Evolutionary conservation across 768 basidiomycete species (phyloP).

Genomic region (Boletus pseudopeckii): DNA sequence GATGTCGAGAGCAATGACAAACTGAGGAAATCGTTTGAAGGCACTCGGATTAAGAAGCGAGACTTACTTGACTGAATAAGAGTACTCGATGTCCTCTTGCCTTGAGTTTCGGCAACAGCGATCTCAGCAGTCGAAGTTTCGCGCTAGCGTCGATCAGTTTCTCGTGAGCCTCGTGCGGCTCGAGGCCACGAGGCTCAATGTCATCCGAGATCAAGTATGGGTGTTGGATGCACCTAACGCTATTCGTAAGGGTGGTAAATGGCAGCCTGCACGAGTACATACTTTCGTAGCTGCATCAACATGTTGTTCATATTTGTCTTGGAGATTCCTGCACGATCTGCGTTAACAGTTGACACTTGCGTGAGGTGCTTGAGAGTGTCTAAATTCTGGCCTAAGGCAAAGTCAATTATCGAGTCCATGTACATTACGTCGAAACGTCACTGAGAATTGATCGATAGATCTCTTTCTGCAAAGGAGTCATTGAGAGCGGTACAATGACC

Average conservation of each 20-base stretch:
- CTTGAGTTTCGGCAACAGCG: conserved; percentile 78
- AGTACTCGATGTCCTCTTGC: conserved; percentile 85
- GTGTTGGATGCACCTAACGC: conserved; percentile 78
- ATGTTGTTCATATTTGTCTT: conserved; percentile 75
- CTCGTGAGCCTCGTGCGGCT: conserved; percentile 61
- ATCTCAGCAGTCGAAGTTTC: conserved; percentile 78
- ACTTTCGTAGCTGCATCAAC: conserved; percentile 88
- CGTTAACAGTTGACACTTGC: conserved; percentile 37
- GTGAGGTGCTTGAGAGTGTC: conserved; percentile 62
- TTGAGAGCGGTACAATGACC: conserved; percentile 86
- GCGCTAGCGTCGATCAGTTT: conserved; percentile 80
- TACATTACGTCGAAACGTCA: conserved; percentile 27
- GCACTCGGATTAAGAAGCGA: background rate
- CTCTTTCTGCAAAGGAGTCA: conserved; percentile 83
- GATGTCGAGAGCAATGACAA: conserved; percentile 81
- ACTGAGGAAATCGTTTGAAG: conserved; percentile 44
- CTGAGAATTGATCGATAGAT: conserved; percentile 85
- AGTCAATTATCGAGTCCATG: conserved; percentile 10
- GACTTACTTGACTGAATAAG: conserved; percentile 82
- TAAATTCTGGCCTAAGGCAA: conserved; percentile 61
- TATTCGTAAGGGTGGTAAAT: background rate
- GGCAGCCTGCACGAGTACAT: conserved; percentile 23
- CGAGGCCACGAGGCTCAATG: conserved; percentile 69
- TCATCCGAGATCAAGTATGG: conserved; percentile 81
- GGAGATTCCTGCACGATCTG: conserved; percentile 27